phyloP scores from a whole-genome alignment of 257 asterid genomes.

The Jasminum sambac region DNA sequence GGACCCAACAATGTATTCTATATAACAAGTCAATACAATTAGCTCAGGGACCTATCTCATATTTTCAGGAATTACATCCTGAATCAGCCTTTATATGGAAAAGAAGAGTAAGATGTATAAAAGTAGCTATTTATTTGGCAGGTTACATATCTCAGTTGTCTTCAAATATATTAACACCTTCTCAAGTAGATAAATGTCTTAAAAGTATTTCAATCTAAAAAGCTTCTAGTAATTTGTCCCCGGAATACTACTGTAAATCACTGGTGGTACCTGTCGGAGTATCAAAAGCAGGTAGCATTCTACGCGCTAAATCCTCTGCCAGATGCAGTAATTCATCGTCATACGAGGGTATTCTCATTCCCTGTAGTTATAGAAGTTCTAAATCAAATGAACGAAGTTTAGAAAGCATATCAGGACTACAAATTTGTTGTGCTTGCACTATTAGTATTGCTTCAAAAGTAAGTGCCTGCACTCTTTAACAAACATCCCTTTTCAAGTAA shows the following conservation, averaged over 20 bases:
- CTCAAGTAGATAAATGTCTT: conserved; percentile 10
- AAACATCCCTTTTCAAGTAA: background rate
- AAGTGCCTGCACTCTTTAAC: background rate
- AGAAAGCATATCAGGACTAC: background rate
- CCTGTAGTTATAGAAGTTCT: conserved; percentile 52
- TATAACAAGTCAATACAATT: background rate
- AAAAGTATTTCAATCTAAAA: conserved; percentile 3
- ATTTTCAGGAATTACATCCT: background rate
- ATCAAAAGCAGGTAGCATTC: conserved; percentile 97
- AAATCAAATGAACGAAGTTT: conserved; percentile 10
- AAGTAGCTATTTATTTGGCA: background rate
- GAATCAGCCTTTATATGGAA: background rate
- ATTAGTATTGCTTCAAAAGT: no score
- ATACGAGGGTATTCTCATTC: conserved; percentile 89
- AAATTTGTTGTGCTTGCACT: background rate
- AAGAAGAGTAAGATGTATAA: background rate
- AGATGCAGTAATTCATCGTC: conserved; percentile 81
- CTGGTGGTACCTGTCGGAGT: conserved; percentile 85
- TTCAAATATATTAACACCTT: background rate
- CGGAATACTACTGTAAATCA: conserved; percentile 16
- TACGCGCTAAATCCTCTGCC: conserved; percentile 90
- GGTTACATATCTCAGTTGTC: background rate
- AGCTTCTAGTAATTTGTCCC: background rate
- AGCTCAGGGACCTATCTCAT: background rate
- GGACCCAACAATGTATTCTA: conserved; percentile 6